These are phyloP conservation scores for Akanthomyces lecanii DNA, from an alignment of 2,329 filamentous ascomycete species.

Conservation along the genomic window DNA sequence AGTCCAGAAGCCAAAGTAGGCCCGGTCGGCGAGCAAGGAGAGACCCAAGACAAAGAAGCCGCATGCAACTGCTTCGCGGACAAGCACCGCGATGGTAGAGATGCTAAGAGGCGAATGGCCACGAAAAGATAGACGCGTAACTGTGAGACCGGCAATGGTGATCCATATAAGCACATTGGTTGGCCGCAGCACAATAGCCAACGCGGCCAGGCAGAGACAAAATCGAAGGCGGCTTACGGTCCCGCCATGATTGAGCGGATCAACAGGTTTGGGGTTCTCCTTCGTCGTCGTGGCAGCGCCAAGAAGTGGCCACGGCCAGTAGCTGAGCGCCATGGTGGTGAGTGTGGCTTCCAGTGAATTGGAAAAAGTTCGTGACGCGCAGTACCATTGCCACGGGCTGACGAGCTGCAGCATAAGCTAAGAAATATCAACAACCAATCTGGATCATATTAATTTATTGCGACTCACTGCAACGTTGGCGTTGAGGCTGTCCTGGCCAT, in stretches of 20 bases:
- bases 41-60: slow-evolving; percentile 56
- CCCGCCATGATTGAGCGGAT: slow-evolving; percentile 23
- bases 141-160: slow-evolving; percentile 49
- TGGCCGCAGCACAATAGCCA: slow-evolving; percentile 81
- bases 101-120: slow-evolving; percentile 39
- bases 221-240: slow-evolving; percentile 37
- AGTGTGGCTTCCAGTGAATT: slow-evolving; percentile 91
- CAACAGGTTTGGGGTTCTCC: slow-evolving; percentile 33
- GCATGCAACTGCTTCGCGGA: slow-evolving; percentile 62
- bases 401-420: slow-evolving; percentile 36
- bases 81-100: slow-evolving; percentile 47
- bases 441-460: background rate
- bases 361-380: slow-evolving; percentile 86
- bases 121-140: slow-evolving; percentile 37
- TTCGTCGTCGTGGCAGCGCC: slow-evolving; percentile 36
- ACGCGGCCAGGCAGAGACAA: slow-evolving; percentile 70
- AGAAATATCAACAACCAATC: background rate
- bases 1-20: slow-evolving; percentile 81
- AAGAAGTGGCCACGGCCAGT: slow-evolving; percentile 82
- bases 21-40: slow-evolving; percentile 65
- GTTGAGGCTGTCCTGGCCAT: slow-evolving; percentile 59
- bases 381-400: slow-evolving; percentile 88
- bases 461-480: slow-evolving; percentile 65
- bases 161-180: slow-evolving; percentile 88
- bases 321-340: slow-evolving; percentile 71